phyloP scores from a whole-genome alignment of 163 green algal genomes.

The Scenedesmus sp. region DNA sequence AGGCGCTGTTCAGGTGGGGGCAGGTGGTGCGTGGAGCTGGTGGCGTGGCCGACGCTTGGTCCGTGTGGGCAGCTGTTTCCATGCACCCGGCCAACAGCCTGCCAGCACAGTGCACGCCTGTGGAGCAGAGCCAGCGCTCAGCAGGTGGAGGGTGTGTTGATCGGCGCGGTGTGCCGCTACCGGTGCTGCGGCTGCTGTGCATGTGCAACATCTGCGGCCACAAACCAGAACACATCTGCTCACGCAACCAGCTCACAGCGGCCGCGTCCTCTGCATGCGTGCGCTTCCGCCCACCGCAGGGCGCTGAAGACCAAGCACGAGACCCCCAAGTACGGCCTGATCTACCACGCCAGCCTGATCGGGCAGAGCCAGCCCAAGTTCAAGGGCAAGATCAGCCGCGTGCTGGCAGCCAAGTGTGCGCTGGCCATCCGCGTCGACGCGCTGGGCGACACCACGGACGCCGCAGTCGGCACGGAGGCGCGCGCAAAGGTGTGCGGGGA shows the following conservation, averaged over 20 bases:
- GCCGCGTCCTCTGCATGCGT: not conserved
- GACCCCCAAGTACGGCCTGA: slow-evolving; percentile 99
- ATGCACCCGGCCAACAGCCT: no score
- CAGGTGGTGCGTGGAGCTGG: not conserved
- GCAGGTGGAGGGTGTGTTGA: not conserved
- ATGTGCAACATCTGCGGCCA: no score
- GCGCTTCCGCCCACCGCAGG: slow-evolving; percentile 50
- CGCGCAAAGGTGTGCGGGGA: slow-evolving; percentile 86
- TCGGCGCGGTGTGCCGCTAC: not conserved
- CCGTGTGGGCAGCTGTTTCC: no score
- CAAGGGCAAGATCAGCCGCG: slow-evolving; percentile 98
- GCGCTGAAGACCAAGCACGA: slow-evolving; percentile 99
- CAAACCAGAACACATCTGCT: no score
- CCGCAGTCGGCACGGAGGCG: slow-evolving; percentile 89
- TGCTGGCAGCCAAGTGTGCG: slow-evolving; percentile 97
- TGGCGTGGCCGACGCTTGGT: no score
- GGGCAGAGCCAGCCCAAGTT: slow-evolving; percentile 94
- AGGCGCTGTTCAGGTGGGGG: slow-evolving; percentile 90
- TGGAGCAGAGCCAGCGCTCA: no score
- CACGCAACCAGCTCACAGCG: not conserved
- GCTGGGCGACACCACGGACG: slow-evolving; percentile 89
- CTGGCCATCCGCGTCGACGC: slow-evolving; percentile 96
- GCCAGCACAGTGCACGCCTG: no score
- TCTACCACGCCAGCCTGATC: slow-evolving; percentile 99
- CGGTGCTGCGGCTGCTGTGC: no score